phyloP scores from a whole-genome alignment of 495 filamentous ascomycete species.

The Xylaria venustula region DNA sequence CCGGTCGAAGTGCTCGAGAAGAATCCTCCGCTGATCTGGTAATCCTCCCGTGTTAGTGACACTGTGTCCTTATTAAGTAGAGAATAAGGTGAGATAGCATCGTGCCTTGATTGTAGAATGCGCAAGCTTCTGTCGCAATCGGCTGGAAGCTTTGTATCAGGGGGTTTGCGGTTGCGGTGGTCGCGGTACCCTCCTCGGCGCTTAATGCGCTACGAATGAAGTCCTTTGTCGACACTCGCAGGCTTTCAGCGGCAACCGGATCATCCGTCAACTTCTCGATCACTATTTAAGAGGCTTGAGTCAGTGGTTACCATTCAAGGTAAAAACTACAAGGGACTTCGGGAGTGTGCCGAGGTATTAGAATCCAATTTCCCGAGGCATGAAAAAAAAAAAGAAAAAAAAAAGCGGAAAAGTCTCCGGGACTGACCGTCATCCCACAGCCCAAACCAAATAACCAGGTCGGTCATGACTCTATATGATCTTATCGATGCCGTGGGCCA shows the following conservation, averaged over 20 bases:
- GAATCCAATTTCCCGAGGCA: too few species aligned
- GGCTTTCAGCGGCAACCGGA: slow-evolving; percentile 13
- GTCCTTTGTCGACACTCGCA: slow-evolving; percentile 20
- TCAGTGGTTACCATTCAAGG: too few species aligned
- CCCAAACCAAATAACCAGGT: slow-evolving; percentile 26
- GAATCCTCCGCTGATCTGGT: slow-evolving; percentile 20
- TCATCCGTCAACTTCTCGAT: slow-evolving; percentile 19
- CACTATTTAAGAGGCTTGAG: too few species aligned
- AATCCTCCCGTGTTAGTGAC: background rate
- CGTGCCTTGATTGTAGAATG: slow-evolving; percentile 19
- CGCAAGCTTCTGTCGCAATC: slow-evolving; percentile 14
- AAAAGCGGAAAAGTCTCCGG: too few species aligned
- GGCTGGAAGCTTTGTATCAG: slow-evolving; percentile 16
- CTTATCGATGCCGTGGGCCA: slow-evolving; percentile 20
- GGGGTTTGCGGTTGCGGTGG: slow-evolving; percentile 9
- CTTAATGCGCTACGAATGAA: slow-evolving; percentile 20
- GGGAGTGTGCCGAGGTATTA: too few species aligned
- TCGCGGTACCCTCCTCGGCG: background rate
- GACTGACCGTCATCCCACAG: slow-evolving; percentile 28
- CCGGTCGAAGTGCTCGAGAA: slow-evolving; percentile 14
- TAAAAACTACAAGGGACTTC: too few species aligned
- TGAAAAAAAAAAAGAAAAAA: too few species aligned
- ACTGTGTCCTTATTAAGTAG: too few species aligned
- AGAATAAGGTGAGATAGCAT: background rate
- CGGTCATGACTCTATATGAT: slow-evolving; percentile 16